phyloP scores from a whole-genome alignment of 2,329 filamentous ascomycete genomes.

The Diaporthe australafricana region DNA sequence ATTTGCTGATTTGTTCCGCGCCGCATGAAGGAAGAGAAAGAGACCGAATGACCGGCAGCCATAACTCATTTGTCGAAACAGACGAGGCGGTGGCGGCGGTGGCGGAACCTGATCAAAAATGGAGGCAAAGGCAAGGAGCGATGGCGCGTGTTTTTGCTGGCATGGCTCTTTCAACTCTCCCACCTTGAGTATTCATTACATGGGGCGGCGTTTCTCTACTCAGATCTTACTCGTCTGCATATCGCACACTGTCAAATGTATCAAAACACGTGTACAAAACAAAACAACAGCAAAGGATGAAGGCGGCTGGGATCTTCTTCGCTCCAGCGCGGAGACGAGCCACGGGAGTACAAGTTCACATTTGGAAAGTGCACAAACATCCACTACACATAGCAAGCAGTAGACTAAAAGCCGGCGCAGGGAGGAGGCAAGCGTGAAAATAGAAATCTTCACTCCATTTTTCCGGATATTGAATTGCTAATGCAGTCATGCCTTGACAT shows the following conservation, averaged over 20 bases:
- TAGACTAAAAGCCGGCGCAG: conserved; percentile 28
- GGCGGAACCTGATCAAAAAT: neutral
- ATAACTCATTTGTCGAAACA: neutral
- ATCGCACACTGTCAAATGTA: conserved; percentile 18
- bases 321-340: conserved; percentile 7
- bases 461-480: neutral
- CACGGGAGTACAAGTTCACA: neutral
- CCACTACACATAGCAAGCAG: conserved; percentile 20
- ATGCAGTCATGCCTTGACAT: neutral
- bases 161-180: neutral
- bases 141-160: conserved; percentile 20
- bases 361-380: conserved; percentile 18
- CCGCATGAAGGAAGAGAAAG: neutral
- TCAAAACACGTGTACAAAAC: conserved; percentile 25
- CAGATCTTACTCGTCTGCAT: conserved; percentile 16
- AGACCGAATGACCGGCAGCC: neutral
- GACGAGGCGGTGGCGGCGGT: neutral
- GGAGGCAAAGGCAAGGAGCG: neutral
- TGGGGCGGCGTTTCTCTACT: conserved; percentile 25
- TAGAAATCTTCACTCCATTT: conserved; percentile 37
- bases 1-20: neutral
- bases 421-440: conserved; percentile 21
- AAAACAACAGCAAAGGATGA: neutral
- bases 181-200: conserved; percentile 19
- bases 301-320: neutral